phyloP scores from a whole-genome alignment of 2,329 filamentous ascomycete genomes.

The Colletotrichum siamense region DNA sequence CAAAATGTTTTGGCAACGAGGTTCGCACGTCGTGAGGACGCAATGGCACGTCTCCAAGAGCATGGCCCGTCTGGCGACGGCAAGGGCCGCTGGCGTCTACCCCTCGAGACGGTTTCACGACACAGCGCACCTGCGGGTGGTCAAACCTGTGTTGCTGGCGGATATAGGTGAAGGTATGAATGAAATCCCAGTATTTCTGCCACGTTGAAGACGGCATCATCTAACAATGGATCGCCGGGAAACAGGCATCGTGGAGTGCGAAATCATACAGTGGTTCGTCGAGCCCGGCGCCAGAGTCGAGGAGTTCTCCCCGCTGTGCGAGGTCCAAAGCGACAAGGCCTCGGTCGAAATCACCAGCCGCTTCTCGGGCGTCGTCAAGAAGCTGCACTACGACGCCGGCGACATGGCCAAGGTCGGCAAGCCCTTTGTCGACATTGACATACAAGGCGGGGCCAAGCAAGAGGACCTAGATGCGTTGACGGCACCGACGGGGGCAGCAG shows the following conservation, averaged over 20 bases:
- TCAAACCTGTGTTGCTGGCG: conserved; percentile 83
- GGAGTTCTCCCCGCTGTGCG: conserved; percentile 97
- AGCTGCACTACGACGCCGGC: conserved; percentile 91
- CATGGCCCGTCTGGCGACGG: conserved; percentile 39
- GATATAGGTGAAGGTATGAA: conserved; percentile 82
- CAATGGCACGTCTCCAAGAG: conserved; percentile 55
- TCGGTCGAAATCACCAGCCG: conserved; percentile 91
- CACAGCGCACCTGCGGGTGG: conserved; percentile 53
- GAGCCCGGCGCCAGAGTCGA: conserved; percentile 94
- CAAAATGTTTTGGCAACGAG: conserved; percentile 61
- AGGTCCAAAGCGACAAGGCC: conserved; percentile 98
- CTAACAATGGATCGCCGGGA: conserved; percentile 23
- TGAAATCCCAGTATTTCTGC: not conserved
- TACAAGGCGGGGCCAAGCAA: conserved; percentile 75
- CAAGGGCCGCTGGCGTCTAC: conserved; percentile 33
- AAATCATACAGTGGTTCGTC: conserved; percentile 99
- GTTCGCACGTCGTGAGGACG: conserved; percentile 53
- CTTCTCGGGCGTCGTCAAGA: conserved; percentile 95
- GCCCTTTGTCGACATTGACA: conserved; percentile 94
- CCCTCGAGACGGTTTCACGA: conserved; percentile 55
- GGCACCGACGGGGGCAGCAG: not conserved
- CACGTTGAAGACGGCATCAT: not conserved
- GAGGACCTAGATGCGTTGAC: conserved; percentile 54
- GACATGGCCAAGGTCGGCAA: conserved; percentile 97
- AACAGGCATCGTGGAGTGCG: conserved; percentile 93